Conservation (phyloP, 257 asterid genomes). For the Solanum peruvianum region DNA sequence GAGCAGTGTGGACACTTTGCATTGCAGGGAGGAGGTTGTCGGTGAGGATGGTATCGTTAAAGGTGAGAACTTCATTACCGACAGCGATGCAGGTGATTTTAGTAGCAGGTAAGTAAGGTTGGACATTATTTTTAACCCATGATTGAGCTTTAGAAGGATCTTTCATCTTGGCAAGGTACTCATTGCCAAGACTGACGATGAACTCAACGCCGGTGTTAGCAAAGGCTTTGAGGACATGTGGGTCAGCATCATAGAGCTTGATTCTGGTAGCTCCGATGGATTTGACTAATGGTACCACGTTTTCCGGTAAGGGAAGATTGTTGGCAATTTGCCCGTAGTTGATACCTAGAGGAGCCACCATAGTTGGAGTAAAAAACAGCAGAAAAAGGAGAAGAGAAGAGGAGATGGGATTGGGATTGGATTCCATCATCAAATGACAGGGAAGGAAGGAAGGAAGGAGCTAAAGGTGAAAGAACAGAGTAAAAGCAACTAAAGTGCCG, state of each 20-base stretch:
- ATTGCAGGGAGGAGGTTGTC: conserved; percentile 64
- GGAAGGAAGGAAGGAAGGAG: neutral
- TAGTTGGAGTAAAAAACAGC: conserved; percentile 3
- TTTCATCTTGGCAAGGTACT: conserved; percentile 34
- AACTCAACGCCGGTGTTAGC: conserved; percentile 71
- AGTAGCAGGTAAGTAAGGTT: conserved; percentile 48
- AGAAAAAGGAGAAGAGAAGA: neutral
- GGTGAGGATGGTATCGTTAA: conserved; percentile 46
- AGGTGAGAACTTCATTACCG: conserved; percentile 69
- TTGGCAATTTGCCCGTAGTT: conserved; percentile 83
- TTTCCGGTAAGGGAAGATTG: conserved; percentile 68
- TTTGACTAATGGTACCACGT: conserved; percentile 52
- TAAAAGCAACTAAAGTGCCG: neutral
- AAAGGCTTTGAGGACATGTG: conserved; percentile 60
- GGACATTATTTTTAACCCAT: conserved; percentile 66
- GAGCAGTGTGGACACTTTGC: conserved; percentile 55
- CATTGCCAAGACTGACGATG: conserved; percentile 62
- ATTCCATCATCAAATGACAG: neutral
- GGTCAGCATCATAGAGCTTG: conserved; percentile 82
- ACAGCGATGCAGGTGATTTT: conserved; percentile 66
- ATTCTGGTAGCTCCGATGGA: conserved; percentile 59
- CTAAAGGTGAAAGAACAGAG: neutral
- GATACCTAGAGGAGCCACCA: conserved; percentile 40
- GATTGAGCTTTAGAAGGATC: conserved; percentile 46
- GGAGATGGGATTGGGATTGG: neutral